phyloP scores from a whole-genome alignment of 129 eudicot genomes.

The Flaveria ramosissima region DNA sequence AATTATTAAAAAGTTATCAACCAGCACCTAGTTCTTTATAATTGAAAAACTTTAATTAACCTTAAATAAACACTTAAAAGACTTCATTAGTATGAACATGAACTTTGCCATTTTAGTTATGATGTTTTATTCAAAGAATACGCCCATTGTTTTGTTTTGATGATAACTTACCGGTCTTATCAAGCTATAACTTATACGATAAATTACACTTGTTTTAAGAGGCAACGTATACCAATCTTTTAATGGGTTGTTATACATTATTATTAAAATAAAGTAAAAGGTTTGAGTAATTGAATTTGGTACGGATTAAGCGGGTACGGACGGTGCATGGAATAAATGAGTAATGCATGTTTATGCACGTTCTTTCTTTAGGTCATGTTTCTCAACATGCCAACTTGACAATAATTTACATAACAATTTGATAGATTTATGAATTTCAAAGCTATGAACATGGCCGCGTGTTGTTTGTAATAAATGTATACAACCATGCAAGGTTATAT shows the following conservation, averaged over 20 bases:
- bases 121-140: not conserved
- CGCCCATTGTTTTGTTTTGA: not conserved
- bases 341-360: slow-evolving; percentile 20
- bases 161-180: slow-evolving; percentile 22
- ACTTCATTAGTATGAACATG: no score
- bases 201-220: not conserved
- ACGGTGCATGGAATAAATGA: slow-evolving; percentile 18
- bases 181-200: not conserved
- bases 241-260: not conserved
- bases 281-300: slow-evolving; percentile 27
- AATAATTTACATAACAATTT: not conserved
- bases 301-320: slow-evolving; percentile 28
- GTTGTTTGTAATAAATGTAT: not conserved
- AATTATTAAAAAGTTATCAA: no score
- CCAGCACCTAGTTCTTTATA: no score
- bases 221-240: not conserved
- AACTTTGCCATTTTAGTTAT: no score
- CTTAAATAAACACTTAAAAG: no score
- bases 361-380: slow-evolving; percentile 19
- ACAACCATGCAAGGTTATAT: not conserved
- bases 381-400: slow-evolving; percentile 32
- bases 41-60: no score
- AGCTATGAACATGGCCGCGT: not conserved
- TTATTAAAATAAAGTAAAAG: not conserved
- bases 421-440: not conserved